Evolutionary conservation across 176 grass and related monocot species (phyloP).

Genomic region (Saccharum officinarum): DNA sequence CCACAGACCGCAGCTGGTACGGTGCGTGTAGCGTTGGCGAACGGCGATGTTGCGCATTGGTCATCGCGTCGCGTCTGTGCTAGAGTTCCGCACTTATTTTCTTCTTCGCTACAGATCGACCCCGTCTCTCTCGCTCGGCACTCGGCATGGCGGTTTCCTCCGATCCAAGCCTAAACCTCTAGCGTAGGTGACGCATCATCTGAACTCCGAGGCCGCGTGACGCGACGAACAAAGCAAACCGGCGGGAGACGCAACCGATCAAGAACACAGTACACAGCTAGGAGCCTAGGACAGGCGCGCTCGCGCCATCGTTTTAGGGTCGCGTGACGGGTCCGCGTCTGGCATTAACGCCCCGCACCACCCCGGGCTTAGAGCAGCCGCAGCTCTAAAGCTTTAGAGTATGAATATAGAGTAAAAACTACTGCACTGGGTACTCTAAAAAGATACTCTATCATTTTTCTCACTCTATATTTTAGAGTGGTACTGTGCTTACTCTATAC

Average conservation of each 20-base stretch:
- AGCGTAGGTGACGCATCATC: background rate
- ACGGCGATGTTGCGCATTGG: background rate
- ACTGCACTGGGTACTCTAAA: no score
- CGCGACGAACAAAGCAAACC: background rate
- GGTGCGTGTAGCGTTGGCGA: background rate
- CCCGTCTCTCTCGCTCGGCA: background rate
- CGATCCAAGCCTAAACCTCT: background rate
- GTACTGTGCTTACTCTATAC: no score
- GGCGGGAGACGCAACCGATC: background rate
- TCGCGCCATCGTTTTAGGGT: background rate
- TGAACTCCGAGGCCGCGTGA: background rate
- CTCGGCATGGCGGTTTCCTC: background rate
- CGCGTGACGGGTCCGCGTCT: constrained; percentile 4
- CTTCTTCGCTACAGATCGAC: background rate
- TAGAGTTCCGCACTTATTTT: background rate
- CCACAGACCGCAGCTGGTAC: background rate
- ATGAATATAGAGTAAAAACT: no score
- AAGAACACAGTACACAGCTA: background rate
- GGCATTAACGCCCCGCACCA: constrained; percentile 9
- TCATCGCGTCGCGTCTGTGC: background rate
- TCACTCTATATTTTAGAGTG: no score
- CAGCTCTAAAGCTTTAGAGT: no score
- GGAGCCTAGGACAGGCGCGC: background rate
- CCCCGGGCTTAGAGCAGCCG: no score
- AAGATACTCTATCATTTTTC: no score